These are phyloP conservation scores for Metschnikowia anglica DNA, from an alignment of 805 yeast genomes.

Conservation along the genomic window DNA sequence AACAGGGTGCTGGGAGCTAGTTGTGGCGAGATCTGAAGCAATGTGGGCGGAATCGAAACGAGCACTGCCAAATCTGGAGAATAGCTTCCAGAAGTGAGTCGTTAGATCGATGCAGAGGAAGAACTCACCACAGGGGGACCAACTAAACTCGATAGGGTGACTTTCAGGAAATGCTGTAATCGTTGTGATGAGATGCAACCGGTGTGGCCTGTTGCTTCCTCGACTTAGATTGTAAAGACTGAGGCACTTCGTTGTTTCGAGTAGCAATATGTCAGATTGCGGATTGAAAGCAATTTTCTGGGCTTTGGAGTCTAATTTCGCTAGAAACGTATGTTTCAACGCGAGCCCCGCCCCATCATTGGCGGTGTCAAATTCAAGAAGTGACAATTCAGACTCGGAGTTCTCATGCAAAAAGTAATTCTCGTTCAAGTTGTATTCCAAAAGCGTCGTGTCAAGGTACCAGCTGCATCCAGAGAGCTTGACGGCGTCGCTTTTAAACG, in stretches of 20 bases:
- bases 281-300: constrained; percentile 18
- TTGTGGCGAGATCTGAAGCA: constrained; percentile 3
- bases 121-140: constrained; percentile 41
- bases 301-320: constrained; percentile 7
- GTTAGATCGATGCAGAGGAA: constrained; percentile 23
- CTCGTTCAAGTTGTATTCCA: constrained; percentile 27
- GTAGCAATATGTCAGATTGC: constrained; percentile 14
- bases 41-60: constrained; percentile 27
- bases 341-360: constrained; percentile 1
- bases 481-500: constrained; percentile 30
- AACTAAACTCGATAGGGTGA: constrained; percentile 12
- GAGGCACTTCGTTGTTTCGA: constrained; percentile 3
- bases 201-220: background rate
- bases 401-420: constrained; percentile 33
- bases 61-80: constrained; percentile 35
- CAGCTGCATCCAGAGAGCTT: constrained; percentile 30
- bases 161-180: background rate
- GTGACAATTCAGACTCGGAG: constrained; percentile 28
- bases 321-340: constrained; percentile 8
- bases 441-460: constrained; percentile 25
- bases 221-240: constrained; percentile 1
- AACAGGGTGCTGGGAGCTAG: background rate
- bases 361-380: constrained; percentile 14
- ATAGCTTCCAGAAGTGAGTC: constrained; percentile 31
- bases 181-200: constrained; percentile 1